These are phyloP conservation scores for Thelonectria rubi DNA, from an alignment of 2,329 filamentous ascomycete species.

Conservation along the genomic window DNA sequence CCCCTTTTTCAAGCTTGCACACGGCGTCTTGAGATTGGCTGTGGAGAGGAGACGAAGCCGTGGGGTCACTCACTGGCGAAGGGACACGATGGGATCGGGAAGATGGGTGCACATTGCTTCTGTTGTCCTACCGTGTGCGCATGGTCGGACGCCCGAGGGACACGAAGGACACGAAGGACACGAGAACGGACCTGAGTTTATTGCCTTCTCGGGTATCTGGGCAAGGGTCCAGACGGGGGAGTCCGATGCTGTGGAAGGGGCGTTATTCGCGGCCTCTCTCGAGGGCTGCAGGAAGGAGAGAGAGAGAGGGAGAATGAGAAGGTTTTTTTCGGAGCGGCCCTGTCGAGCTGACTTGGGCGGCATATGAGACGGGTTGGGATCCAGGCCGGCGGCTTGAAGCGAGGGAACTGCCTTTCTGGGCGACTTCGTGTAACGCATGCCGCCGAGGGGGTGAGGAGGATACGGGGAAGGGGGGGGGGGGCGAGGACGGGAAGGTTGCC, in stretches of 20 bases:
- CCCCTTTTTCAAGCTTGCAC: neutral
- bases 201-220: too few relatives aligned
- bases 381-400: neutral
- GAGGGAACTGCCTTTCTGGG: constrained; percentile 2
- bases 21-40: neutral
- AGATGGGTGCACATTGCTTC: too few relatives aligned
- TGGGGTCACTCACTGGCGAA: too few relatives aligned
- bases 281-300: neutral
- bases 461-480: too few relatives aligned
- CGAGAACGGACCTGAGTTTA: too few relatives aligned
- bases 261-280: too few relatives aligned
- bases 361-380: neutral
- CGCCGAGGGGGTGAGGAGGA: neutral
- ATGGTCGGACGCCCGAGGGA: too few relatives aligned
- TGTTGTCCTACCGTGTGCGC: too few relatives aligned
- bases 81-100: too few relatives aligned
- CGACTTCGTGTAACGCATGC: constrained; percentile 4
- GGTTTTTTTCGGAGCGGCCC: neutral
- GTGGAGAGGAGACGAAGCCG: neutral
- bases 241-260: neutral
- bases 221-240: neutral
- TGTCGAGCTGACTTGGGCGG: neutral
- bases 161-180: neutral
- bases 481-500: neutral
- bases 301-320: neutral